Base-by-base conservation (phyloP, 2,329 filamentous ascomycete species). In the Blastomyces gilchristii region DNA sequence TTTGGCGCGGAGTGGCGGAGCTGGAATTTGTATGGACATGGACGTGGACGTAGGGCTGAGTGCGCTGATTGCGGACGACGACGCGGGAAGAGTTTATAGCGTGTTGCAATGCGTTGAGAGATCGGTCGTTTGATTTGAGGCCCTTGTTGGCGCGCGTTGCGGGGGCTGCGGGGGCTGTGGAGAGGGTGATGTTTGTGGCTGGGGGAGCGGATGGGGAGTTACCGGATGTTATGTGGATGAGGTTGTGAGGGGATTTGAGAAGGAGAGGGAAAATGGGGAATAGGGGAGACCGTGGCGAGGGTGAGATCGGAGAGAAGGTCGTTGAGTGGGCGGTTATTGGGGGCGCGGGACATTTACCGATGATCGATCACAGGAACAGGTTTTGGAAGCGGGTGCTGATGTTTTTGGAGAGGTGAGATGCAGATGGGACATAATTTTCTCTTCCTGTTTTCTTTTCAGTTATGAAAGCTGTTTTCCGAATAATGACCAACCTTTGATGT, bases 1-100 rank as follows among this genome's bases (percentile, higher is more conserved):
- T 79, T 80, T 60, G 73, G 74, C 3, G 67, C 70, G 12, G 67
- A 66, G 1, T 79, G 77, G 77, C 65, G 78, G 22, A 65, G 69
- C 18, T 12, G 43, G 43, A 18, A 45, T 45, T 0, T 4, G 16
- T 2, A 18, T 45, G 41, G 3, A 6, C 5, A 9, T 43, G 39
- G 14, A 5, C 11, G 5, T 43, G n/a, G 47, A 66, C 66, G 1
- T 71, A 79, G 63, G 68, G 71, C 0, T 68, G 71, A 0, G 78
- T 37, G 34, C 34, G 34, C 34, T 37, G 8, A 37, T 37, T 37
- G 34, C 34, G 11, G 34, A 37, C 34, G 34, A 37, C 34, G 34
- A 37, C 8, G 34, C 34, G 34, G 34, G 34, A 37, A 7, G 34
- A 7, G 34, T 37, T 37, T 37, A 11, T 37, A 9, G 34, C 34